Conservation (phyloP, 2,329 filamentous ascomycete genomes). For the Conoideocrella luteorostrata region DNA sequence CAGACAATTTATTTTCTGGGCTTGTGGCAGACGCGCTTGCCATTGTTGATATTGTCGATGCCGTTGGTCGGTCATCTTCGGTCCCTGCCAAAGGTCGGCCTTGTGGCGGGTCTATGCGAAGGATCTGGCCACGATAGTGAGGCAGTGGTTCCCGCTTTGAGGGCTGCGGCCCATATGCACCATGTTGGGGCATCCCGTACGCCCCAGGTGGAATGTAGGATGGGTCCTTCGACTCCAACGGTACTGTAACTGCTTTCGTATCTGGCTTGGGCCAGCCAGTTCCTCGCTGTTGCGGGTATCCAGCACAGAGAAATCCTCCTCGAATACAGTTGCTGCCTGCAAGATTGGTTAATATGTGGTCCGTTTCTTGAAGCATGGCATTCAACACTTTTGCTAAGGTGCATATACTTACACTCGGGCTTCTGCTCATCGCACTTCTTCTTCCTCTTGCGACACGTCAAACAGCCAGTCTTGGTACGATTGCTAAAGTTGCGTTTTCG, state of each 20-base stretch:
- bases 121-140: constrained; percentile 53
- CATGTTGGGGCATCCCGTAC: constrained; percentile 53
- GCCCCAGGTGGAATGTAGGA: constrained; percentile 55
- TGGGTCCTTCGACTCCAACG: constrained; percentile 77
- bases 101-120: constrained; percentile 58
- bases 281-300: constrained; percentile 76
- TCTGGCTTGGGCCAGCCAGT: constrained; percentile 70
- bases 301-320: constrained; percentile 84
- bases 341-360: background rate
- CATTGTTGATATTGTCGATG: constrained; percentile 53
- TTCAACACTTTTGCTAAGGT: too few relatives aligned
- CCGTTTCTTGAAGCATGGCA: too few relatives aligned
- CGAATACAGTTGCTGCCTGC: constrained; percentile 82
- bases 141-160: constrained; percentile 51
- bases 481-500: constrained; percentile 84
- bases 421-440: constrained; percentile 97
- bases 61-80: constrained; percentile 54
- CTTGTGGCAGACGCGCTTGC: constrained; percentile 52
- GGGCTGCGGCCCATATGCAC: constrained; percentile 28
- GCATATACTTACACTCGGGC: constrained; percentile 68
- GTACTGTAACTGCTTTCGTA: constrained; percentile 60
- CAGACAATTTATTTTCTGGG: constrained; percentile 57
- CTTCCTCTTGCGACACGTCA: constrained; percentile 86
- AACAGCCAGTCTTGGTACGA: constrained; percentile 89
- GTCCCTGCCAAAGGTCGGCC: constrained; percentile 43